Conservation (phyloP, 495 filamentous ascomycete species). For the Penicillium robsamsonii region DNA sequence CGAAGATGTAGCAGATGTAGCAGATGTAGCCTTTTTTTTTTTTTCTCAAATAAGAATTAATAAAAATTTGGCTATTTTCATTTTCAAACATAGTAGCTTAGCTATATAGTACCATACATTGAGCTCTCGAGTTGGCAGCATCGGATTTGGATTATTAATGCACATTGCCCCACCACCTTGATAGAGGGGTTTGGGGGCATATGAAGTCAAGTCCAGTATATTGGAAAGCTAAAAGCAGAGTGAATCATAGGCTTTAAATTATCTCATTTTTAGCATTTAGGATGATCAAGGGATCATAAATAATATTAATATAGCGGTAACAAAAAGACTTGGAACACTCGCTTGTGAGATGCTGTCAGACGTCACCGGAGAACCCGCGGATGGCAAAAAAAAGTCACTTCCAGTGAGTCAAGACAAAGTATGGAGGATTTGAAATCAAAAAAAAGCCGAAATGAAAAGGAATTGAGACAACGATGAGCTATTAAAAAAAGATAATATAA, state of each 20-base stretch:
- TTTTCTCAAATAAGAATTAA: too few species aligned
- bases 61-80: neutral
- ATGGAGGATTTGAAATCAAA: constrained; percentile 13
- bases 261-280: neutral
- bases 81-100: neutral
- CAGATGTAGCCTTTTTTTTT: too few species aligned
- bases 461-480: neutral
- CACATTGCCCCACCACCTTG: constrained; percentile 6
- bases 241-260: constrained; percentile 4
- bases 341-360: neutral
- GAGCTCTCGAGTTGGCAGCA: neutral
- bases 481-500: neutral
- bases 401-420: constrained; percentile 1
- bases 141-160: constrained; percentile 2
- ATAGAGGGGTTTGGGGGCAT: constrained; percentile 8
- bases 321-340: neutral
- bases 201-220: neutral
- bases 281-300: neutral
- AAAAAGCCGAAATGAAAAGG: neutral
- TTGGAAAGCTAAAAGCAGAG: neutral
- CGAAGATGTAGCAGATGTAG: too few species aligned
- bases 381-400: neutral
- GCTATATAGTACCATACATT: neutral
- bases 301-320: neutral
- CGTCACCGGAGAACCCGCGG: constrained; percentile 11